Evolutionary conservation across 2,329 filamentous ascomycete genomes (phyloP).

Genomic region (Fusarium sp.): DNA sequence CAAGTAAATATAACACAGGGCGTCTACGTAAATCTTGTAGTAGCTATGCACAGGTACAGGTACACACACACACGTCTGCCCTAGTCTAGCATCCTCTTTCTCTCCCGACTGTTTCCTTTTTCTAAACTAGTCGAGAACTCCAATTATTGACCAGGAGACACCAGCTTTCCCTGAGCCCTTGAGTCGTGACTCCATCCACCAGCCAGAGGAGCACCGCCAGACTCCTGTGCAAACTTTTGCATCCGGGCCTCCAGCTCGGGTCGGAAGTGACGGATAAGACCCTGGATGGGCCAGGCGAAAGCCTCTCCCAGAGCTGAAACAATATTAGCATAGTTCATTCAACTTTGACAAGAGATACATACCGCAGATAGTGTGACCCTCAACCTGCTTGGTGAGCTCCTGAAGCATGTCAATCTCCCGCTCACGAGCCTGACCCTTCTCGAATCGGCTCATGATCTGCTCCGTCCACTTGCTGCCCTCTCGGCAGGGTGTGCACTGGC

Average conservation of each 20-base stretch:
- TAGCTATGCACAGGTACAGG: slow-evolving; percentile 41
- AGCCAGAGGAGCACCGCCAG: slow-evolving; percentile 77
- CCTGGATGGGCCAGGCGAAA: slow-evolving; percentile 98
- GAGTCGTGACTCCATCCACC: slow-evolving; percentile 87
- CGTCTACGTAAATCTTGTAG: slow-evolving; percentile 42
- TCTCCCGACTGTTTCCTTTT: slow-evolving; percentile 27
- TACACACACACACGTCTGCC: slow-evolving; percentile 42
- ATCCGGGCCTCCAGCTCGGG: slow-evolving; percentile 94
- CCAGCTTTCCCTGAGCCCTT: slow-evolving; percentile 77
- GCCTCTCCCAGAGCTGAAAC: slow-evolving; percentile 84
- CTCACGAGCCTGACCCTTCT: slow-evolving; percentile 85
- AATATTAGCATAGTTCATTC: slow-evolving; percentile 43
- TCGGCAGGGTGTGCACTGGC: slow-evolving; percentile 98
- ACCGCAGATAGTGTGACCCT: slow-evolving; percentile 98
- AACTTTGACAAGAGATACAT: slow-evolving; percentile 48
- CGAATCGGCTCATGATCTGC: slow-evolving; percentile 98
- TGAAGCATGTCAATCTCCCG: slow-evolving; percentile 99
- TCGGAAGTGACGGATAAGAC: slow-evolving; percentile 96
- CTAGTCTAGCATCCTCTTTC: slow-evolving; percentile 25
- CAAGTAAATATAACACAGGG: slow-evolving; percentile 45
- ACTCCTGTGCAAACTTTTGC: slow-evolving; percentile 75
- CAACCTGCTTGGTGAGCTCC: slow-evolving; percentile 98
- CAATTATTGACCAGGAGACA: slow-evolving; percentile 86
- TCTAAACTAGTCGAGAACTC: slow-evolving; percentile 21
- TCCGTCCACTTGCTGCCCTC: slow-evolving; percentile 99